Base-by-base conservation (phyloP, 2,329 filamentous ascomycete species). In the Mycocentrospora acerina region DNA sequence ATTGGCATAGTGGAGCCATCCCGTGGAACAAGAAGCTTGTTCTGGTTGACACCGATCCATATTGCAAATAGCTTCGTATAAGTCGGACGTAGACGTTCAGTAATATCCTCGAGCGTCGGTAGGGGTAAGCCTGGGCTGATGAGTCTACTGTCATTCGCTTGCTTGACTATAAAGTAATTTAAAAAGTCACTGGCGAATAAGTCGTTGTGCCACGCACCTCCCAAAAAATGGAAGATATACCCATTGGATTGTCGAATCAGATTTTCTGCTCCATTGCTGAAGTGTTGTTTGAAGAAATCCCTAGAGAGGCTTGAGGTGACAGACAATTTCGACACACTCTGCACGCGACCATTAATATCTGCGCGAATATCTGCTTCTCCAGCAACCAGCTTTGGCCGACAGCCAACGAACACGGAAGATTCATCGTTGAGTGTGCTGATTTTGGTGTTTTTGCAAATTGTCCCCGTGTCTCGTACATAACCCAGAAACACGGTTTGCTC, bases 161-260 rank as follows among this genome's bases (percentile, higher is more conserved):
- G 16, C 1, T 62, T 26, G 1, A 53, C 51, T 0, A 77, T 45
- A 12, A 81, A 64, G 24, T 78, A 72, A 32, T 72, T 76, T 19
- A 74, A 54, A 61, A 71, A 78, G 27, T 76, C 73, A 0, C 48
- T 51, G 0, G 74, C 57, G 2, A 68, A 54, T 0, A 62, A 69
- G 29, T 77, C 69, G 37, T 76, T 78, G 45, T 80, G 79, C 71
- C 71, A 79, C 2, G 22, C 48, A 0, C 16, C 1, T 2, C 7
- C 12, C 3, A 2, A 2, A 15, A 9, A 25, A 3, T 22, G 17
- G 24, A 64, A 58, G 0, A 66, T 1, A 18, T 60, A 64, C 1
- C 11, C 9, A 15, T 51, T 59, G 0, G 34, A 47, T 32, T 67
- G 63, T 0, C 32, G 32, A 0, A 66, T 42, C 0, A 68, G 24